Evolutionary conservation across 345 rosid species (phyloP).

Genomic region (Populus deltoides): DNA sequence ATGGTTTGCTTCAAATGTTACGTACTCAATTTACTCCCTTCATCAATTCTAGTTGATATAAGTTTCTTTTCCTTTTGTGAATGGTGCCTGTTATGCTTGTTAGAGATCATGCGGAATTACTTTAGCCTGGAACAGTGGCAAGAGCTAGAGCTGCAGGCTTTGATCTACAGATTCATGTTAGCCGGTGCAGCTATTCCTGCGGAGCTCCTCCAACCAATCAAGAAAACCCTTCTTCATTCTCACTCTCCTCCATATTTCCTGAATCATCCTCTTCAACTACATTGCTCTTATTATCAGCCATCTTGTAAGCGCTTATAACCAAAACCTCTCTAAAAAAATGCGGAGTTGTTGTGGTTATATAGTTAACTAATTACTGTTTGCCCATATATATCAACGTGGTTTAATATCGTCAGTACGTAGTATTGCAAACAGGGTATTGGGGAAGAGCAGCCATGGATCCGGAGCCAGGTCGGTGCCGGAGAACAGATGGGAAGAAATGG

Average conservation of each 20-base stretch:
- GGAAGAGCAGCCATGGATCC: conserved; percentile 90
- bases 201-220: conserved; percentile 82
- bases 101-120: conserved; percentile 65
- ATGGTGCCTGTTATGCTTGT: not conserved
- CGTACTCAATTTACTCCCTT: not conserved
- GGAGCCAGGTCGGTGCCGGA: conserved; percentile 96
- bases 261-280: conserved; percentile 48
- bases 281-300: conserved; percentile 57
- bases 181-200: conserved; percentile 86
- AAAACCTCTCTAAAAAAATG: no score
- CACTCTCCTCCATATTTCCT: conserved; percentile 59
- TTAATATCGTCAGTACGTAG: conserved; percentile 10
- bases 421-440: conserved; percentile 71
- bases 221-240: conserved; percentile 57
- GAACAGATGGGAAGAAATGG: conserved; percentile 99
- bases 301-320: conserved; percentile 50
- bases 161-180: conserved; percentile 89
- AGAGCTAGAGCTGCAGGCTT: conserved; percentile 90
- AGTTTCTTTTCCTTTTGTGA: not conserved
- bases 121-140: conserved; percentile 91
- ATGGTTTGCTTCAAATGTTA: not conserved
- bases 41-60: not conserved
- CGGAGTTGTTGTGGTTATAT: no score
- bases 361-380: no score
- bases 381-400: no score